phyloP scores from a whole-genome alignment of 192 early-diverging fungal genomes.

The Radiomyces spectabilis region DNA sequence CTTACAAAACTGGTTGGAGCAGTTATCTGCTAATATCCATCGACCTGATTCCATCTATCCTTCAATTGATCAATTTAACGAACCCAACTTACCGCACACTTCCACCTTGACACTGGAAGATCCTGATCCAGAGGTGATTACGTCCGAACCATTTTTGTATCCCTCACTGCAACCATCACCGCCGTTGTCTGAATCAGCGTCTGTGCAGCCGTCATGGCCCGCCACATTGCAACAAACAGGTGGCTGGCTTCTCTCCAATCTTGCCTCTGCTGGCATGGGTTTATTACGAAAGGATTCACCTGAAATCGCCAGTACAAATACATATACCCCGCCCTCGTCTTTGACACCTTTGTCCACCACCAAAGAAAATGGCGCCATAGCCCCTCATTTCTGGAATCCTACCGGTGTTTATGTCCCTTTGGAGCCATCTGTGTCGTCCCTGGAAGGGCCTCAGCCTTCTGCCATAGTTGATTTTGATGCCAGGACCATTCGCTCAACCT shows the following conservation, averaged over 20 bases:
- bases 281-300: too few relatives aligned
- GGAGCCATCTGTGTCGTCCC: not conserved
- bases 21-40: conserved; percentile 17
- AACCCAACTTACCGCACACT: not conserved
- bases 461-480: not conserved
- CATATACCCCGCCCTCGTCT: too few relatives aligned
- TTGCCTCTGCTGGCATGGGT: too few relatives aligned
- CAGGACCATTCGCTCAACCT: not conserved
- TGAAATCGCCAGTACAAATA: too few relatives aligned
- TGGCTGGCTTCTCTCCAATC: too few relatives aligned
- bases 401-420: too few relatives aligned
- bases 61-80: not conserved
- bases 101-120: not conserved
- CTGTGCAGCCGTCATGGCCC: too few relatives aligned
- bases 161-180: not conserved
- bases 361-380: too few relatives aligned
- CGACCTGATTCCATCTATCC: conserved; percentile 10
- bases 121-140: not conserved
- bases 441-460: not conserved
- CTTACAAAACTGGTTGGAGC: conserved; percentile 18
- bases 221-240: too few relatives aligned
- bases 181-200: not conserved
- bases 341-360: too few relatives aligned
- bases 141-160: not conserved
- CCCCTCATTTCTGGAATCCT: too few relatives aligned